Evolutionary conservation across 78 protist species (phyloP), one percentile per base, ranked within the genome.

Genomic region (Dictyostelium brefeldianum): DNA sequence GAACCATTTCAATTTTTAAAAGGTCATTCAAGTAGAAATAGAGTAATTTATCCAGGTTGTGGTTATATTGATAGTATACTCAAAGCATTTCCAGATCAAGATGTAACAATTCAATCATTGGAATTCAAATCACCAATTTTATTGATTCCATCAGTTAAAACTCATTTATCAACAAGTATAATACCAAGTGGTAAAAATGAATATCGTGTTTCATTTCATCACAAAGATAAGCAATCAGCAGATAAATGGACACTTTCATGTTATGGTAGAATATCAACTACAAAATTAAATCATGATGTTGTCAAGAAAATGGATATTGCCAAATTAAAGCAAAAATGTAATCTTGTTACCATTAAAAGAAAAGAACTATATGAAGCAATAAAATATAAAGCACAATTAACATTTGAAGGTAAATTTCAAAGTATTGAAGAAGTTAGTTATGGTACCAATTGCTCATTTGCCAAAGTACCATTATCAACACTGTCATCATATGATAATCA

Each of bases 401-500:
- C 80, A 22, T 50, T 41, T 50, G 31, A 8, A n/a, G 62, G n/a
- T n/a, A 22, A 41, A 47, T 74, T 74, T 22, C 80, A 74, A 74
- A 46, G 59, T 41, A 50, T 74, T 48, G 62, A 74, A 50, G 54
- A 41, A 25, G 20, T 20, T 27, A 70, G n/a, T 36, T 20, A 27
- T 70, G 78, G 78, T 41, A 8, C 41, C 15, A 27, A 29, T 70
- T 43, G 78, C 3, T 74, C 36, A 14, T 25, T 74, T 12, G 6
- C 62, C 2, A 74, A 74, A 25, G 5, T 47, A 47, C 48, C 80
- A 47, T 20, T 83, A 10, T 25, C 73, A 59, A 22, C 82, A 64
- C 50, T 81, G 64, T 62, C 62, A n/a, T 12, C 47, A 57, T 47
- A 47, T 67, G 18, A 43, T 85, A 57, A 50, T 62, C 46, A 67